Base-by-base conservation (phyloP, 2,329 filamentous ascomycete species). In the Fusarium sororula region DNA sequence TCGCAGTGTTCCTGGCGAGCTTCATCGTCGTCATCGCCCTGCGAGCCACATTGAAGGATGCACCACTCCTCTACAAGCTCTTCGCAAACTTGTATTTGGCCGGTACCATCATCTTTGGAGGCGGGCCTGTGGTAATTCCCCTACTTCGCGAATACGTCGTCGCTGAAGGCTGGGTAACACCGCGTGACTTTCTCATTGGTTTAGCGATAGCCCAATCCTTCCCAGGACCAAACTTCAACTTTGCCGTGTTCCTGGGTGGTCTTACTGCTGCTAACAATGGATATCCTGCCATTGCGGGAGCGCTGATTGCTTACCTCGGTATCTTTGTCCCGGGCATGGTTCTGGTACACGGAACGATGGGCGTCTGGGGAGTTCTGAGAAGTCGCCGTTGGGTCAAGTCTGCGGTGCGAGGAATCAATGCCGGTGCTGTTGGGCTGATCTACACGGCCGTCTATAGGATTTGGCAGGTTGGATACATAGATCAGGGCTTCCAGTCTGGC, bases 21-120 rank as follows among this genome's bases (percentile, higher is more conserved):
- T 93, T 94, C 72, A 82, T 89, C 55, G 75, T 83, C 9, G 35
- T 37, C 35, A 37, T 37, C 3, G 17, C 35, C 35, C 35, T 37
- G 0, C 35, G 35, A 37, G 35, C 35, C 1, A 37, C 35, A 18
- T 2, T 37, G 35, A 37, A 5, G 0, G 2, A 37, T 37, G 17
- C 35, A 37, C 35, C 35, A 3, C 35, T 18, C 35, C 3, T 37
- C 1, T 37, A 37, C 17, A 84, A 87, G 54, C 86, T 94, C 30
- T 94, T 94, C 75, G 85, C 91, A 10, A 94, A 93, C 79, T 88
- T 94, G 82, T 94, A 92, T 76, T 89, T 94, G 0, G 92, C 92
- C 0, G 92, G 92, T 0, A 94, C 92, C 4, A 88, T 91, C 65
- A 91, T 90, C 72, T 90, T 91, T 56, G 90, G 90, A 7, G 90